Conservation (phyloP, 805 yeast genomes). For the Cyberlindnera mycetangii region DNA sequence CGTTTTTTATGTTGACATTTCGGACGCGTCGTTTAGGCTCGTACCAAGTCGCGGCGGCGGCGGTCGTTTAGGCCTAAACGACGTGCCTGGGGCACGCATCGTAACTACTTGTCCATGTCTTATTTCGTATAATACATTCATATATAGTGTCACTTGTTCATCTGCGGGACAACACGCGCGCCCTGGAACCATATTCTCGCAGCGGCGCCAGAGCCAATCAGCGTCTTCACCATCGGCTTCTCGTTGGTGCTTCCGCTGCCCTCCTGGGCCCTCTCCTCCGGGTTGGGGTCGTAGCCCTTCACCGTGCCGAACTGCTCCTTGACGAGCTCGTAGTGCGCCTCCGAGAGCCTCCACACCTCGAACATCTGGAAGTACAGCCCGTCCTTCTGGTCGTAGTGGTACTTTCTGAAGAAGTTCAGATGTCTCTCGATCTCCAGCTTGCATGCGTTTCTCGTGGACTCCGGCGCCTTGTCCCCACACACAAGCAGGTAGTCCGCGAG, state of each 20-base stretch:
- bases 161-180: constrained; percentile 41
- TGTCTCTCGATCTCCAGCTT: constrained; percentile 49
- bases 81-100: no score
- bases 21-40: constrained; percentile 1
- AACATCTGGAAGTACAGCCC: constrained; percentile 59
- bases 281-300: constrained; percentile 47
- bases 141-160: not conserved
- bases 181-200: constrained; percentile 69
- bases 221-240: constrained; percentile 43
- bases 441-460: constrained; percentile 30
- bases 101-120: no score
- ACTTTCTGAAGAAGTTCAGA: constrained; percentile 54
- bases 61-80: no score
- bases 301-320: constrained; percentile 52
- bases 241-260: constrained; percentile 36
- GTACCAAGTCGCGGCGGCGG: no score
- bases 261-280: constrained; percentile 46
- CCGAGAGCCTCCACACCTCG: constrained; percentile 53
- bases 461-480: constrained; percentile 39
- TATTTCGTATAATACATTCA: no score
- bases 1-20: constrained; percentile 1
- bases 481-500: constrained; percentile 59
- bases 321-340: constrained; percentile 49
- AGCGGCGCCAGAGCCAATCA: constrained; percentile 65
- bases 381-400: constrained; percentile 53